Evolutionary conservation across 2,329 filamentous ascomycete species (phyloP).

Genomic region (Penicillium brasilianum): DNA sequence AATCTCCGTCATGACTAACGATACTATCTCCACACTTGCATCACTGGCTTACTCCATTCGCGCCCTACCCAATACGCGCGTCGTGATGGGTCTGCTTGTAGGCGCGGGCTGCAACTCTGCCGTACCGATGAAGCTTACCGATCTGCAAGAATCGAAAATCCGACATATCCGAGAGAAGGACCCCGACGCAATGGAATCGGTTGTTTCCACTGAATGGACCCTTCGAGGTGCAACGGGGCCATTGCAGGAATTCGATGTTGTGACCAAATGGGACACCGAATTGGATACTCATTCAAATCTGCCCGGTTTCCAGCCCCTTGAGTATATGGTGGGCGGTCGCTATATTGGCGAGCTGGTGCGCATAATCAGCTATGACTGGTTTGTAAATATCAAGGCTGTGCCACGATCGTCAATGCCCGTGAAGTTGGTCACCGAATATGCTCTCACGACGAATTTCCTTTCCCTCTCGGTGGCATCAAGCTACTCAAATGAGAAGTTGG

Average conservation of each 20-base stretch:
- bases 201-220: slow-evolving; percentile 81
- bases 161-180: slow-evolving; percentile 50
- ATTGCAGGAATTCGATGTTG: slow-evolving; percentile 63
- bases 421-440: slow-evolving; percentile 59
- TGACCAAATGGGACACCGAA: slow-evolving; percentile 70
- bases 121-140: slow-evolving; percentile 66
- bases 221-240: slow-evolving; percentile 72
- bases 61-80: slow-evolving; percentile 62
- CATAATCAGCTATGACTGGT: slow-evolving; percentile 67
- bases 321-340: slow-evolving; percentile 77
- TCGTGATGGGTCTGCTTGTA: slow-evolving; percentile 76
- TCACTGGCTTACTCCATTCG: slow-evolving; percentile 73
- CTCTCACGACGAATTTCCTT: slow-evolving; percentile 71
- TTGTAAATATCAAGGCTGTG: slow-evolving; percentile 52
- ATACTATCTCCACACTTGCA: slow-evolving; percentile 77
- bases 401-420: slow-evolving; percentile 55
- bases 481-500: slow-evolving; percentile 53
- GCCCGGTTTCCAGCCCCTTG: slow-evolving; percentile 76
- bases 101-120: slow-evolving; percentile 80
- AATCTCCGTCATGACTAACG: slow-evolving; percentile 76
- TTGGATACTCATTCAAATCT: slow-evolving; percentile 67
- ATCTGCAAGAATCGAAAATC: slow-evolving; percentile 66
- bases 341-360: slow-evolving; percentile 76
- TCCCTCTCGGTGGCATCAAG: slow-evolving; percentile 67
- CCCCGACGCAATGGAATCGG: slow-evolving; percentile 61